Conservation (phyloP, 1,139 yeast genomes). For the Pichia sp. region DNA sequence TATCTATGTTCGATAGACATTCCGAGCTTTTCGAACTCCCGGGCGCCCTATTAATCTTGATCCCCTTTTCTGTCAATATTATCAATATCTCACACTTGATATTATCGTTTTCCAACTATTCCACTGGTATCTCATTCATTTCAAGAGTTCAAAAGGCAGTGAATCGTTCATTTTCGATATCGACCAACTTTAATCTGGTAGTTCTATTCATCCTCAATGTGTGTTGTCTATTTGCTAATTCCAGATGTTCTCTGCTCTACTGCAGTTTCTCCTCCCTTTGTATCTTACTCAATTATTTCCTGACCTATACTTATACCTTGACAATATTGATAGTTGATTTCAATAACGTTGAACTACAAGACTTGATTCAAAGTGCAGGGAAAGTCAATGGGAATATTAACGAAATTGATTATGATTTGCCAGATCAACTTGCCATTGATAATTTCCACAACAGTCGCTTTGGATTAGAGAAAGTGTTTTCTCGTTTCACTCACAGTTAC, state of each 20-base stretch:
- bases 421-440: no score
- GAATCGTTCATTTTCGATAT: constrained; percentile 2
- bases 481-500: background rate
- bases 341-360: constrained; percentile 57
- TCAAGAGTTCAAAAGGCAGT: constrained; percentile 3
- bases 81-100: constrained; percentile 35
- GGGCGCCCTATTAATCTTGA: constrained; percentile 28
- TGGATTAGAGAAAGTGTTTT: background rate
- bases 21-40: constrained; percentile 37
- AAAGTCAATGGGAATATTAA: background rate
- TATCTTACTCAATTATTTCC: constrained; percentile 49
- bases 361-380: constrained; percentile 33
- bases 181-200: constrained; percentile 4
- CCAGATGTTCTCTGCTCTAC: constrained; percentile 26
- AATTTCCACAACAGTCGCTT: background rate
- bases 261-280: constrained; percentile 28
- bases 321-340: constrained; percentile 66
- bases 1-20: constrained; percentile 35
- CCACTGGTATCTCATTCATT: constrained; percentile 39
- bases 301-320: constrained; percentile 60
- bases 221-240: constrained; percentile 28
- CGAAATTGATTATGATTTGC: background rate
- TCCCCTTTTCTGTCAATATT: constrained; percentile 27
- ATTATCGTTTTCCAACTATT: constrained; percentile 37
- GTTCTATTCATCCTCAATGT: background rate